Base-by-base conservation (phyloP, 208 protist species). In the Acanthamoeba quina region DNA sequence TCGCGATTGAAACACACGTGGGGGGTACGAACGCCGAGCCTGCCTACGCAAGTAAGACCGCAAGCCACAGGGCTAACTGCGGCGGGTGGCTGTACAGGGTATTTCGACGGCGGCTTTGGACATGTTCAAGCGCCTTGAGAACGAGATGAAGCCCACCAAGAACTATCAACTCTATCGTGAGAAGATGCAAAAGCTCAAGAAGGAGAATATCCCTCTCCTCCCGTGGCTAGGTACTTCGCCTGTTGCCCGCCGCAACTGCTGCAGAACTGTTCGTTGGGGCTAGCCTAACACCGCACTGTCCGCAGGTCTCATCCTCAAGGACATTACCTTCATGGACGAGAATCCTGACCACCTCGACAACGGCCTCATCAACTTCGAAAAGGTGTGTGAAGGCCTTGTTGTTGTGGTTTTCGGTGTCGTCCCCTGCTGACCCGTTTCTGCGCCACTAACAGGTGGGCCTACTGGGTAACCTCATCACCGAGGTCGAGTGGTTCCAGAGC, bases 341-440 rank as follows among this genome's bases (percentile, higher is more conserved):
- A 89, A 89, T 29, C 80, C 80, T 24, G 80, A 89, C 29, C 47
- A 89, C 19, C 54, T 66, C 29, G 80, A 89, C 80, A 66, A 66
- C 29, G 80, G 80, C 29, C 80, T 89, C 44, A 89, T 89, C 56
- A 89, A 89, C 80, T 89, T 89, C 47, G 80, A 89, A 64, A 89
- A 89, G 80, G 72, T 74, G 31, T 5, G 56, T 26, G 21, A 5
- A 62, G 11, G 13, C 19, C 56, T 13, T 60, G 54, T 60, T 17
- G 19, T 17, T 62, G 56, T 62, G 56, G 6, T 17, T 62, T n/a
- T 24, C n/a, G 66, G 6, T 44, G 66, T 74, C 26, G 15, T 5
- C 1, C 29, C 9, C 60, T 68, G n/a, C 19, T 68, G 19, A 68
- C n/a, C 60, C n/a, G 31, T n/a, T 15, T 15, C 24, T 74, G 66